Evolutionary conservation across 208 protist species (phyloP), one percentile per base, ranked within the genome.

Genomic region (Trichomonas vaginalis): DNA sequence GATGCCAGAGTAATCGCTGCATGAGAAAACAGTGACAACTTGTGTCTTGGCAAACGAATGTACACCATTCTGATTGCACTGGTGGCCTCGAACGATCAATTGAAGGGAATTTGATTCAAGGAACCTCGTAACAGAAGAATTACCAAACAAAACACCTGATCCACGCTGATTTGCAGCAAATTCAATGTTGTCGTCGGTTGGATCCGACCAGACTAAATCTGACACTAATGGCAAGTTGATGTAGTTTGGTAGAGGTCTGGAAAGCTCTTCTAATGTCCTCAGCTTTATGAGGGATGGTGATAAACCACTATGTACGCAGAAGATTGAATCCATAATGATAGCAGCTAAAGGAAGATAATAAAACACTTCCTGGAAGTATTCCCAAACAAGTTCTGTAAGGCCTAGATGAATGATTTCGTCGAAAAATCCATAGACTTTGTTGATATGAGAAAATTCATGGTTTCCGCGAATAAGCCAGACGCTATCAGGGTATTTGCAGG

Each of bases 371-470:
- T 97, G 97, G 96, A 97, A 98, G 90, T 98, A 98, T 88, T 97
- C 97, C 98, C 98, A 98, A 27, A 97, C 15, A 10, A 45, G 17
- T 48, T 90, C 23, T 23, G 8, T 90, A 39, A 14, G 37, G 17
- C 35, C 14, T 42, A 45, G 8, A 86, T 39, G 37, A 15, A 45
- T 37, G 17, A 86, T 86, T 42, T 99, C 99, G 83, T 99, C 98
- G 92, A 99, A 99, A 97, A 99, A 99, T 80, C 99, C 99, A 97
- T 99, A 99, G 96, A 99, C 98, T 80, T 98, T 97, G 96, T 99
- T 99, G 92, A 99, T 97, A 27, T 98, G 98, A 21, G 98, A 97
- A 97, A 98, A 99, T 97, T 99, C 99, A 97, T 99, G 99, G 97
- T 99, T 99, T 48, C 99, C 99, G 56, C 99, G 98, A 12, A 99